Conservation (phyloP, 805 yeast genomes). For the Wickerhamomyces mucosus region DNA sequence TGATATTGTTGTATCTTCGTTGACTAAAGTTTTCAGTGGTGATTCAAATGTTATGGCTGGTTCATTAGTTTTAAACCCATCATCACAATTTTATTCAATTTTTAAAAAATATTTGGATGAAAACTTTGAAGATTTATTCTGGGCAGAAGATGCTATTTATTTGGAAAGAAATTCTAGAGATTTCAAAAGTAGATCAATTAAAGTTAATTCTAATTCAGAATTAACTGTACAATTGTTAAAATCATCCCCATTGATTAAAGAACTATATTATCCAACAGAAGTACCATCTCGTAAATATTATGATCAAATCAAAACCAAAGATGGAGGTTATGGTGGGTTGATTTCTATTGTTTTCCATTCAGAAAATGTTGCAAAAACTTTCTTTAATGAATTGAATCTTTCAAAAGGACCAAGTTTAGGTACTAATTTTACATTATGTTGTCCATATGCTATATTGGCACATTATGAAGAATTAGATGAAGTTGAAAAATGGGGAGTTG, state of each 20-base stretch:
- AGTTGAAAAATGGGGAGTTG: slow-evolving; percentile 76
- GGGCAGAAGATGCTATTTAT: slow-evolving; percentile 92
- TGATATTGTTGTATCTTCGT: slow-evolving; percentile 80
- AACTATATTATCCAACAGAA: slow-evolving; percentile 63
- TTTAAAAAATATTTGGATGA: slow-evolving; percentile 43
- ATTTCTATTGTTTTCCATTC: slow-evolving; percentile 63
- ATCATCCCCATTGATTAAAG: slow-evolving; percentile 38
- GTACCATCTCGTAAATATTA: slow-evolving; percentile 47
- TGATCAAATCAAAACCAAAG: slow-evolving; percentile 54
- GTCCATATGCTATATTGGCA: slow-evolving; percentile 84
- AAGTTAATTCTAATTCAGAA: slow-evolving; percentile 45
- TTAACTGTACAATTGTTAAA: slow-evolving; percentile 46
- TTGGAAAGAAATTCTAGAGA: slow-evolving; percentile 92
- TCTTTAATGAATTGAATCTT: slow-evolving; percentile 58
- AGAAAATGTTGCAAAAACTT: slow-evolving; percentile 55
- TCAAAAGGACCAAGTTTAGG: slow-evolving; percentile 91
- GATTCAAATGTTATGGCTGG: slow-evolving; percentile 97
- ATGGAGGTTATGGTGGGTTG: slow-evolving; percentile 87
- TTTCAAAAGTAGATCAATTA: slow-evolving; percentile 51
- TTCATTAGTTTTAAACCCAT: slow-evolving; percentile 67
- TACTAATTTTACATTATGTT: slow-evolving; percentile 79
- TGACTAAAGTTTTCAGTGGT: slow-evolving; percentile 89
- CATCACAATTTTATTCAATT: slow-evolving; percentile 36
- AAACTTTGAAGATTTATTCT: slow-evolving; percentile 63
- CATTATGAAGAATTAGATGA: slow-evolving; percentile 77